Evolutionary conservation across 2,329 filamentous ascomycete genomes (phyloP), one percentile per base, ranked within the genome.

Genomic region (Cladophialophora psammophila): DNA sequence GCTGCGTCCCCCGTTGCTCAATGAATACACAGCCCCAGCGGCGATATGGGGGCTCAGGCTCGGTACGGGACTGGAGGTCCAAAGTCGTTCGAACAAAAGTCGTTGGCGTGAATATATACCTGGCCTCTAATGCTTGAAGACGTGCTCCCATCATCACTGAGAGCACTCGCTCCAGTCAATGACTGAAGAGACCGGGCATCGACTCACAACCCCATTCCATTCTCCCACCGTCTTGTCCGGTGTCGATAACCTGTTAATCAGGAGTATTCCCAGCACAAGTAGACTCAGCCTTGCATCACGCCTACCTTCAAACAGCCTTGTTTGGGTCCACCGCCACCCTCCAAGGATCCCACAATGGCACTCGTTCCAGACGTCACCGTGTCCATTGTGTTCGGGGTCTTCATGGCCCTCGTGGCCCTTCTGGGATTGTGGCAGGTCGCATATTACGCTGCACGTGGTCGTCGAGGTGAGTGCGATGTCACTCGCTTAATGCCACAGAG

Each of bases 361-460:
- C 50, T 69, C 6, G 31, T 32, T 1, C 20, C 48, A 13, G 67
- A 69, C 26, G 67, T 53, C 60, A 67, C 35, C 20, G 60, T 69
- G 15, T 61, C 60, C 9, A 62, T 69, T 26, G 64, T 65, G 5
- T 69, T 69, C 56, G 67, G 67, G 3, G n/a, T 66, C 10, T 55
- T 69, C 56, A 66, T 66, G 64, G 64, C 61, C 60, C 34, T 67
- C 40, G 8, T 69, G 12, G 61, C 64, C 5, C 48, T 69, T 13
- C n/a, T 58, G 6, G 57, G 56, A 40, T n/a, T 69, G 38, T 57
- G 55, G 55, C 67, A 69, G 53, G 57, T 54, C 8, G 67, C 67
- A 3, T 40, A 61, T 35, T 69, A 63, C 32, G 64, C 67, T 20
- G 56, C 64, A 15, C 56, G 60, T 9, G 35, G 53, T 32, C 40